Base-by-base conservation (phyloP, 768 basidiomycete genomes). In the Mycena vitilis region DNA sequence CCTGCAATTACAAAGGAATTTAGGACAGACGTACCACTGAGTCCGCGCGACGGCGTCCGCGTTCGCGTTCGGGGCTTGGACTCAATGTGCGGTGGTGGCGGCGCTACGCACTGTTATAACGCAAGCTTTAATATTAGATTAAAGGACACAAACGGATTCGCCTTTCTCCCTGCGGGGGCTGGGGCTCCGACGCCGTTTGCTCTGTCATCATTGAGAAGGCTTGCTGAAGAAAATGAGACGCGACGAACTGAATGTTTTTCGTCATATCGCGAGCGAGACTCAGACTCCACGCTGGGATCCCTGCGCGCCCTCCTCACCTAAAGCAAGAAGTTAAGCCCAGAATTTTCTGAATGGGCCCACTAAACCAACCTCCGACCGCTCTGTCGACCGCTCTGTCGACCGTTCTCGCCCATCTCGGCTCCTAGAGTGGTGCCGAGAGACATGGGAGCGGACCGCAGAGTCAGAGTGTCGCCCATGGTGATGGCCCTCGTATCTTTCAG, bases 11-110 rank as follows among this genome's bases (percentile, higher is more conserved):
- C 18, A 8, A 3, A 20, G 51, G 4, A n/a, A 13, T 36, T 59
- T 45, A n/a, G 40, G 36, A 42, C 37, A 54, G 63, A 64, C 71
- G 71, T 63, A 72, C 71, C 71, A 63, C 63, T 49, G 67, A 47
- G 40, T 57, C 49, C n/a, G 20, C 40, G 42, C 57, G 51, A 40
- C 57, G 67, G n/a, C 34, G 58, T 40, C 60, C 64, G 22, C 64
- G 63, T 38, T 49, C 59, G 15, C 34, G 58, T 40, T 63, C 59
- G n/a, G 60, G 60, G 18, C 67, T 63, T 18, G n/a, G 54, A 25
- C 59, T 69, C 54, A n/a, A 25, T 9, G 62, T 30, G 37, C 63
- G 60, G 25, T 49, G 36, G 53, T 13, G 66, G 13, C 37, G 68
- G 58, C 58, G 68, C 68, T 69, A 48, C 23, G 5, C n/a, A 13